Evolutionary conservation across 306 rosid species (phyloP), one percentile per base, ranked within the genome.

Genomic region (Cucurbita moschata): DNA sequence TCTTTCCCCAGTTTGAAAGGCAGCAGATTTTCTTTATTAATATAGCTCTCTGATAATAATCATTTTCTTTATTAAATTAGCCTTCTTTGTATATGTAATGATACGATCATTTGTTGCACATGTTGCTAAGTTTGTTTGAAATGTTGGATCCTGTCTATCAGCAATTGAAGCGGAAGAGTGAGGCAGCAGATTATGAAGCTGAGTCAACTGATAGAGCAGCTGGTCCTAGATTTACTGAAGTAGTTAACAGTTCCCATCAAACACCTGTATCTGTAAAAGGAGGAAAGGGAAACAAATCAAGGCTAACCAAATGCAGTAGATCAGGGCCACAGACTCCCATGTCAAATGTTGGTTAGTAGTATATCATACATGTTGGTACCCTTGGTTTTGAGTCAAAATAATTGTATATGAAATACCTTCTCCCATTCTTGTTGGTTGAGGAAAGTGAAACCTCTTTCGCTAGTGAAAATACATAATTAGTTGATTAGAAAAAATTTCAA

Each of bases 91-190:
- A 13, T 61, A 26, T 6, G 61, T 70, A 37, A 18, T 23, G 43
- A 3, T 65, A 46, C 26, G 37, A 15, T 21, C 18, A 10, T 21
- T 70, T 26, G 39, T 35, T 74, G 77, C 56, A 16, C 54, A 65
- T 81, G 71, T 58, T 55, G 51, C 77, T 77, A 38, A 63, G 71
- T 74, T 55, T 35, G 50, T 56, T 78, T 71, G 63, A 23, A 74
- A 68, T 56, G 71, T 37, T 71, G 69, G 66, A 67, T 78, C 68
- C 19, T 65, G 72, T 79, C 56, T 79, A 65, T 75, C 84, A 83
- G 88, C 95, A 75, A 80, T 78, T 86, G 78, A 94, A 94, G 90
- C 76, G 95, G 87, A 94, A 89, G 88, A 87, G 80, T 82, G 85
- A 85, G 21, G 42, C 62, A 26, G 85, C 85, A 10, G 85, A 83